A percentile compares a stretch with the other conserved stretches of the same genome.
phyloP scores from a whole-genome alignment of 2,329 filamentous ascomycete genomes.

The Zasmidium angulare region DNA sequence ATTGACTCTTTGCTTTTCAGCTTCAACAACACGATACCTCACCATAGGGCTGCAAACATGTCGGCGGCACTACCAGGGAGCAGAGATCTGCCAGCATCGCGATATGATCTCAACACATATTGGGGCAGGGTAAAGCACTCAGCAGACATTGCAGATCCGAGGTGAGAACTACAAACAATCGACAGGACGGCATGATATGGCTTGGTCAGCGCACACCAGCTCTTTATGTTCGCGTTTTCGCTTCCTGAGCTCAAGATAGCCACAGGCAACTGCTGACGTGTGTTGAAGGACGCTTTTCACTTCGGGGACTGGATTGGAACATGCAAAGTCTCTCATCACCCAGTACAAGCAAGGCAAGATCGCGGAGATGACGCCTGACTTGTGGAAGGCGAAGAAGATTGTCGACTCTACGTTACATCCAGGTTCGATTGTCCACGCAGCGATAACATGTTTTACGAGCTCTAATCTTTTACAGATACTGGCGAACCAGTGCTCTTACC shows the following conservation, averaged over 20 bases:
- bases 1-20: background rate
- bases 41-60: slow-evolving; percentile 42
- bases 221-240: slow-evolving; percentile 3
- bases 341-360: slow-evolving; percentile 85
- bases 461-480: slow-evolving; percentile 63
- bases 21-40: background rate
- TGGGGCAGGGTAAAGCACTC: slow-evolving; percentile 92
- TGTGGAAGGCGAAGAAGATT: slow-evolving; percentile 96
- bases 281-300: slow-evolving; percentile 78
- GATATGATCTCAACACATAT: slow-evolving; percentile 90
- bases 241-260: background rate
- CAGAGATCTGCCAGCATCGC: slow-evolving; percentile 85
- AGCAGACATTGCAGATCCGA: slow-evolving; percentile 87
- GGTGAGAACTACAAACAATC: slow-evolving; percentile 60
- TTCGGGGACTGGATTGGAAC: slow-evolving; percentile 72
- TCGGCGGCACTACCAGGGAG: slow-evolving; percentile 62
- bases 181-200: slow-evolving; percentile 21
- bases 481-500: slow-evolving; percentile 88
- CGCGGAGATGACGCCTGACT: slow-evolving; percentile 77
- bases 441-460: background rate
- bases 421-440: slow-evolving; percentile 51
- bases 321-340: slow-evolving; percentile 78
- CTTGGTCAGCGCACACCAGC: slow-evolving; percentile 26
- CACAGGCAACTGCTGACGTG: slow-evolving; percentile 1
- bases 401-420: slow-evolving; percentile 96